Evolutionary conservation across 2,329 filamentous ascomycete species (phyloP).

Genomic region (Zymoseptoria passerinii): DNA sequence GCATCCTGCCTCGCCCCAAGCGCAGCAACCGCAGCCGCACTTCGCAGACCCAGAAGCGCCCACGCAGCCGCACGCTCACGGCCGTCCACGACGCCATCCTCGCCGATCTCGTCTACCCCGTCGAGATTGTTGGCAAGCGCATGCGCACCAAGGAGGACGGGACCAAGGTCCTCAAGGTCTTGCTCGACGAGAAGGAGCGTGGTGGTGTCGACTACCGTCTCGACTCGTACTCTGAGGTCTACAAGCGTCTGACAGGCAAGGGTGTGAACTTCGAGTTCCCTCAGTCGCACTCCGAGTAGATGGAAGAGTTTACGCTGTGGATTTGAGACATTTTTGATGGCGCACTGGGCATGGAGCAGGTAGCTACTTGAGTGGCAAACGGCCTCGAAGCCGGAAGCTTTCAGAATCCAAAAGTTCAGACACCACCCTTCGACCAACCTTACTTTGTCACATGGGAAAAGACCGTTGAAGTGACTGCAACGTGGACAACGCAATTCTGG

Average conservation of each 20-base stretch:
- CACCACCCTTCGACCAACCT: background rate
- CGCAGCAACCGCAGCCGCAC: constrained; percentile 94
- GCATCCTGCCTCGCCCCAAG: constrained; percentile 97
- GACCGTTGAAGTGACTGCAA: background rate
- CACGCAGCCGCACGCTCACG: constrained; percentile 93
- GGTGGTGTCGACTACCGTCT: constrained; percentile 98
- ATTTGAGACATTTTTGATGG: background rate
- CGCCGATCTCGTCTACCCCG: constrained; percentile 94
- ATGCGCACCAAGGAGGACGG: constrained; percentile 98
- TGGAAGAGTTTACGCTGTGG: background rate
- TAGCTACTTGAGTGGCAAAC: background rate
- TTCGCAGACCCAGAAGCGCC: constrained; percentile 97
- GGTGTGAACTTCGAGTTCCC: constrained; percentile 98
- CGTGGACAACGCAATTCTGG: background rate
- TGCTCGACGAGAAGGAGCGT: constrained; percentile 99
- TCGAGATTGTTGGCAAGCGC: constrained; percentile 99
- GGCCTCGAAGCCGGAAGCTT: background rate
- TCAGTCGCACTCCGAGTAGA: constrained; percentile 40
- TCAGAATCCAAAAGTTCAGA: background rate
- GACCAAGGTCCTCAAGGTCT: constrained; percentile 96
- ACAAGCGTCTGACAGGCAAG: constrained; percentile 95
- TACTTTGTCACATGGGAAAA: background rate
- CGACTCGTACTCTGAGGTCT: constrained; percentile 99
- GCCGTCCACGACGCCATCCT: constrained; percentile 99
- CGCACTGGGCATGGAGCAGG: background rate